Evolutionary conservation across 441 rosid genomes (phyloP).

Genomic region (Pelargonium fulgidum): DNA sequence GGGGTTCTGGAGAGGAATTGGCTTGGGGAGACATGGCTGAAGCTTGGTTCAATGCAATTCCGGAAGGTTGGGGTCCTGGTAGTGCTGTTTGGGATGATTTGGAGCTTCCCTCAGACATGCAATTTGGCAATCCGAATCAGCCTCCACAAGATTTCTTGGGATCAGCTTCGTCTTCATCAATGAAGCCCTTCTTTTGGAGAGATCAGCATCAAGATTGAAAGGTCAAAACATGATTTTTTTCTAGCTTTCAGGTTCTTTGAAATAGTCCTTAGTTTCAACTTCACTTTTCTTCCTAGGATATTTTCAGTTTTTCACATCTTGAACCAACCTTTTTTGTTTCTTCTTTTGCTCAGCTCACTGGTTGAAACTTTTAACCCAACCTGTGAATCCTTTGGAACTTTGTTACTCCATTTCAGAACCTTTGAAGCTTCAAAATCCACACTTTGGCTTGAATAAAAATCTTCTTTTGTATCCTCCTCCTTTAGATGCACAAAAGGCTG

Average conservation of each 20-base stretch:
- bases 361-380: conserved; percentile 41
- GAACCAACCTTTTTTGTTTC: not conserved
- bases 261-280: not conserved
- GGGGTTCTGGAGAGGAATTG: conserved; percentile 31
- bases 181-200: conserved; percentile 57
- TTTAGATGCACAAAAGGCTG: not conserved
- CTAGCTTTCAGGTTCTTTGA: conserved; percentile 18
- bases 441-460: not conserved
- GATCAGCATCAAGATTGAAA: conserved; percentile 37
- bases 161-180: conserved; percentile 33
- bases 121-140: conserved; percentile 33
- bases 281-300: not conserved
- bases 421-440: not conserved
- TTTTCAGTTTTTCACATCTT: not conserved
- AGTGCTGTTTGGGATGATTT: conserved; percentile 94
- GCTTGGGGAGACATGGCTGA: conserved; percentile 76
- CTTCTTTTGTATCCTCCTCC: conserved; percentile 11
- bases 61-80: conserved; percentile 84
- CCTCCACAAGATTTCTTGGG: conserved; percentile 29
- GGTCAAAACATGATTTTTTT: conserved; percentile 8
- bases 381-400: conserved; percentile 17
- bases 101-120: conserved; percentile 49
- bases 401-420: not conserved
- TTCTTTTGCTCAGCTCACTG: conserved; percentile 20
- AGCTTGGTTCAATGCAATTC: conserved; percentile 76